Conservation (phyloP, 2,329 filamentous ascomycete species). For the Colletotrichum sp. region DNA sequence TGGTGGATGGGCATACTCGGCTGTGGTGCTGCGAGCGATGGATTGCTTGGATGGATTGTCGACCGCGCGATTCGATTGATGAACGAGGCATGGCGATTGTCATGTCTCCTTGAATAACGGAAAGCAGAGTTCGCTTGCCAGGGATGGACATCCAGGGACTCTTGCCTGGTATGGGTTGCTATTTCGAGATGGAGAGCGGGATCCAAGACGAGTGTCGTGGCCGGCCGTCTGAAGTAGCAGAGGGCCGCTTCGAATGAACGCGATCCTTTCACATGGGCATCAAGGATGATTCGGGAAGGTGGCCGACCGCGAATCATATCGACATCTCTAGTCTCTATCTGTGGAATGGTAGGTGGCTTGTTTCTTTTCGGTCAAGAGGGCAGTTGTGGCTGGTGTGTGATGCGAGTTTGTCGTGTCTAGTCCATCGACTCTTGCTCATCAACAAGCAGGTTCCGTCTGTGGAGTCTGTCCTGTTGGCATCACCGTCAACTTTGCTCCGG, state of each 20-base stretch:
- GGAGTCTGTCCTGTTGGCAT: background rate
- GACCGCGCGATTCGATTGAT: background rate
- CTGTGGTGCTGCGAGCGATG: background rate
- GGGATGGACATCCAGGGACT: no score
- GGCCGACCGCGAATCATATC: background rate
- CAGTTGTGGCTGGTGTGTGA: background rate
- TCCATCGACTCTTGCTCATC: background rate
- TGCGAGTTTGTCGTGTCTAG: accelerated
- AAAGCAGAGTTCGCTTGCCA: no score
- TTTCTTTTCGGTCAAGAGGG: background rate
- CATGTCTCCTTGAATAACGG: no score
- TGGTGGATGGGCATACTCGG: background rate
- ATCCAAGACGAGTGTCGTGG: no score
- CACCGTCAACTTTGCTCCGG: background rate
- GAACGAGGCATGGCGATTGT: background rate
- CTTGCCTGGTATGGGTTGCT: no score
- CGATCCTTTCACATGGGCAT: background rate
- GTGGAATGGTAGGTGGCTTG: background rate
- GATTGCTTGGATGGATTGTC: background rate
- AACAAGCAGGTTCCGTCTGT: background rate
- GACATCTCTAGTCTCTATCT: background rate
- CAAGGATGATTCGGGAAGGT: background rate
- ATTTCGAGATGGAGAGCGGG: no score
- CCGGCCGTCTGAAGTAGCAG: no score
- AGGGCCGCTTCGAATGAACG: background rate